A percentile compares a stretch with the other conserved stretches of the same genome.
Conservation (phyloP, 371 early-diverging fungal species). For the Circinella minor region DNA sequence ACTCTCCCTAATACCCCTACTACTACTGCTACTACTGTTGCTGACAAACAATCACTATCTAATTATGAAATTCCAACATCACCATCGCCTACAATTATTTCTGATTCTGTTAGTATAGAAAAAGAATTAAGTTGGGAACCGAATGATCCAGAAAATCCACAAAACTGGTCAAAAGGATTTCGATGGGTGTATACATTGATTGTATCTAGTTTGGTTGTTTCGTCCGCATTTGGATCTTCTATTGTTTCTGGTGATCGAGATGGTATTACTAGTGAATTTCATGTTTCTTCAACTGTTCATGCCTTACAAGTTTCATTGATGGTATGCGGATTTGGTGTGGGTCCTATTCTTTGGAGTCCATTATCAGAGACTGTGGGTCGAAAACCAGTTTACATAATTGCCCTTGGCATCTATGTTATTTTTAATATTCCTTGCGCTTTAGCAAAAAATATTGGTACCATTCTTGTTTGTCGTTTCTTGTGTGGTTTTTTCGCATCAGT, state of each 20-base stretch:
- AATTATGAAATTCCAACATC: background rate
- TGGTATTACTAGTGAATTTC: slow-evolving; percentile 35
- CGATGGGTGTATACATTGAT: slow-evolving; percentile 40
- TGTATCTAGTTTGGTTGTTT: slow-evolving; percentile 41
- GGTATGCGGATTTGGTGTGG: slow-evolving; percentile 50
- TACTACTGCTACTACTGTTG: too few species aligned
- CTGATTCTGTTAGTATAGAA: background rate
- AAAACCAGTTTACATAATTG: slow-evolving; percentile 38
- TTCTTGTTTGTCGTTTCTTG: slow-evolving; percentile 49
- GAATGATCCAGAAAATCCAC: slow-evolving; percentile 48
- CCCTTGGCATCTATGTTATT: slow-evolving; percentile 36
- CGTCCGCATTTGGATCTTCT: slow-evolving; percentile 49
- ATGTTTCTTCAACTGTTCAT: slow-evolving; percentile 36
- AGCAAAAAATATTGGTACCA: slow-evolving; percentile 42
- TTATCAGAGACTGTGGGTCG: slow-evolving; percentile 46
- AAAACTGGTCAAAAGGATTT: slow-evolving; percentile 38
- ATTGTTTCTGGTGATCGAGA: slow-evolving; percentile 37
- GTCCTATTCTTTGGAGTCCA: slow-evolving; percentile 55
- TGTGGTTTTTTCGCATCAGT: slow-evolving; percentile 48
- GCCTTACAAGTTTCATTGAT: slow-evolving; percentile 52
- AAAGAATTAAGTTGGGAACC: background rate
- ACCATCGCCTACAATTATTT: background rate
- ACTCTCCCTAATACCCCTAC: too few species aligned
- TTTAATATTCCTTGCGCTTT: slow-evolving; percentile 53
- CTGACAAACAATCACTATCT: background rate